These are phyloP conservation scores for Carex scoparia DNA, from an alignment of 176 grass and related monocot species.

Conservation along the genomic window DNA sequence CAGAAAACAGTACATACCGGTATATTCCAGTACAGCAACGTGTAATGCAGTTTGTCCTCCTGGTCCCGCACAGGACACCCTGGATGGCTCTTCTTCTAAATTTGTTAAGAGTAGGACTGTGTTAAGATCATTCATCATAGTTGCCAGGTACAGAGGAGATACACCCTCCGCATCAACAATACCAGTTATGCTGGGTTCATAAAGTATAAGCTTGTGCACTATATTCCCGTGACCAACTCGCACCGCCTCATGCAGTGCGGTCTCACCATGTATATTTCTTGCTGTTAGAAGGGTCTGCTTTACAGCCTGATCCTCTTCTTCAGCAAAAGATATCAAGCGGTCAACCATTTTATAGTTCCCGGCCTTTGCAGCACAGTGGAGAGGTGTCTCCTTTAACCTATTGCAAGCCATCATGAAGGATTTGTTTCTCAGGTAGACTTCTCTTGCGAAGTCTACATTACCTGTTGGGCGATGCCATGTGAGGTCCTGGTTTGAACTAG, in stretches of 20 bases:
- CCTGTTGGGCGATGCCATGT: not conserved
- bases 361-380: slow-evolving; percentile 24
- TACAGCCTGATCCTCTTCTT: not conserved
- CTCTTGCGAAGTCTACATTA: not conserved
- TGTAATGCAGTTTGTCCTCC: not conserved
- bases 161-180: not conserved
- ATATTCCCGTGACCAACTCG: not conserved
- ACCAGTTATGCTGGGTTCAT: not conserved
- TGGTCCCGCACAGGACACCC: not conserved
- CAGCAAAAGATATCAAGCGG: not conserved
- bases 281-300: not conserved
- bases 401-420: not conserved
- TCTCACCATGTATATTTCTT: slow-evolving; percentile 12
- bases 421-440: not conserved
- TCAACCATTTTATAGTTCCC: not conserved
- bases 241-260: slow-evolving; percentile 20
- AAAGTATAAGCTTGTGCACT: not conserved
- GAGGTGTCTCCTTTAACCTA: slow-evolving; percentile 13
- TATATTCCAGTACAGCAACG: slow-evolving; percentile 13
- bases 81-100: no score
- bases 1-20: not conserved
- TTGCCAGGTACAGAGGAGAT: slow-evolving; percentile 19
- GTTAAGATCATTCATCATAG: not conserved
- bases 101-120: not conserved
- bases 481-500: not conserved